Conservation (phyloP, 2,329 filamentous ascomycete species). For the Penicillium paneum region DNA sequence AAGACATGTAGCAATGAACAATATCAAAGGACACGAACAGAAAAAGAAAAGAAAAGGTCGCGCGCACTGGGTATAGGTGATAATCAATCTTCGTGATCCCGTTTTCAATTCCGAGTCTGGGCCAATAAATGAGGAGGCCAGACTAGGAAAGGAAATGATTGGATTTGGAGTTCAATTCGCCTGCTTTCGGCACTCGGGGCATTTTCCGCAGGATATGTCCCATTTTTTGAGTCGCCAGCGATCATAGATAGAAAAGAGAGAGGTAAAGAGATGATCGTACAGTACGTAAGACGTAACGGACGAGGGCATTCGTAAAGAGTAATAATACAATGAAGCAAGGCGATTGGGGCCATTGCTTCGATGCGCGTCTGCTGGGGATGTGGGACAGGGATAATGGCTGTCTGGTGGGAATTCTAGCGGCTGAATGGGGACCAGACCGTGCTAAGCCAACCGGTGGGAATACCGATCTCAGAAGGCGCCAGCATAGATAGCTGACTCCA, state of each 20-base stretch:
- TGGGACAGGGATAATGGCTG: not conserved
- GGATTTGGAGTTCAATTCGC: slow-evolving; percentile 2
- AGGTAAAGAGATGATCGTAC: slow-evolving; percentile 21
- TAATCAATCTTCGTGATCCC: slow-evolving; percentile 12
- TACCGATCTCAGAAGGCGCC: slow-evolving; percentile 31
- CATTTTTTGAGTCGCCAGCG: slow-evolving; percentile 10
- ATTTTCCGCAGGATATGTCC: not conserved
- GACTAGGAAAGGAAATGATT: slow-evolving; percentile 1
- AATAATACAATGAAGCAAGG: slow-evolving; percentile 28
- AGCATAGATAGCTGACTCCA: slow-evolving; percentile 28
- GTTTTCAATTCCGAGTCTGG: not conserved
- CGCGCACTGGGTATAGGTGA: slow-evolving; percentile 11
- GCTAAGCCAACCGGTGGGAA: slow-evolving; percentile 37
- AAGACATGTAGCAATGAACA: not conserved
- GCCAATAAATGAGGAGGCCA: not conserved
- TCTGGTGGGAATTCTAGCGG: slow-evolving; percentile 15
- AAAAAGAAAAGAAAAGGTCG: not conserved
- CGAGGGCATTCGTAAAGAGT: slow-evolving; percentile 20
- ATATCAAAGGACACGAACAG: not conserved
- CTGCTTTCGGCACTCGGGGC: not conserved
- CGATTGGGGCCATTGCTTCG: not conserved
- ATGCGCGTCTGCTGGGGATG: not conserved
- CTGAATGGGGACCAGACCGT: slow-evolving; percentile 34
- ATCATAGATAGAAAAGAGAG: slow-evolving; percentile 3
- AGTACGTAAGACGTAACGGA: slow-evolving; percentile 25